Evolutionary conservation across 202 grass and related monocot species (phyloP), one percentile per base, ranked within the genome.

Genomic region (Alloteropsis angusta): DNA sequence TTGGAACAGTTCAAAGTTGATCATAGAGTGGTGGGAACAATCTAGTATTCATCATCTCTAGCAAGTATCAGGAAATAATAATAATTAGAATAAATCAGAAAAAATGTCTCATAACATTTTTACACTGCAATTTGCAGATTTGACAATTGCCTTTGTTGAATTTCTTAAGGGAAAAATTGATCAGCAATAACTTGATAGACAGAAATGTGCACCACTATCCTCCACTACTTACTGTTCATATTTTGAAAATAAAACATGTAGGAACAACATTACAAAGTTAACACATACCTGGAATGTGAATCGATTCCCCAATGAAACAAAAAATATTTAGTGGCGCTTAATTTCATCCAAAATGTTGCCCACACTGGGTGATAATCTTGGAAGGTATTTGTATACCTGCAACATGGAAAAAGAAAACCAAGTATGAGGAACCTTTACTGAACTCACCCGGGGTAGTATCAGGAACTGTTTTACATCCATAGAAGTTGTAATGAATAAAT

Each of bases 331-430:
- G 81, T 98, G 95, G 13, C 95, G 89, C 71, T 71, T 80, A 82
- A 95, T 70, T 87, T 92, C 89, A 61, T 60, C 66, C 52, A 98
- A 80, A 65, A 98, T 81, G 43, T 93, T 92, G 30, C 79, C 60
- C 58, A 98, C 95, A 82, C 84, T 98, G 26, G 91, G 87, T 35
- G 95, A 94, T 55, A 94, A 72, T 82, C 90, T 98, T 77, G 95
- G 95, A 80, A 97, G 92, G 68, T 86, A 95, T 74, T 90, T 98
- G 68, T 94, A 98, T 65, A 98, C 43, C 95, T 97, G 85, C 46
- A 86, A 78, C 77, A 71, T 32, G 41, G 26, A 25, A 41, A 85
- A 71, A 82, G 1, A 45, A 77, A 66, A 85, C 1, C 78, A 68
- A 85, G 46, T 77, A 83, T 46, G 21, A 55, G 46, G 42, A 78